These are phyloP conservation scores for Sugiyamaella mastotermitis DNA, from an alignment of 805 yeast species.

Conservation along the genomic window DNA sequence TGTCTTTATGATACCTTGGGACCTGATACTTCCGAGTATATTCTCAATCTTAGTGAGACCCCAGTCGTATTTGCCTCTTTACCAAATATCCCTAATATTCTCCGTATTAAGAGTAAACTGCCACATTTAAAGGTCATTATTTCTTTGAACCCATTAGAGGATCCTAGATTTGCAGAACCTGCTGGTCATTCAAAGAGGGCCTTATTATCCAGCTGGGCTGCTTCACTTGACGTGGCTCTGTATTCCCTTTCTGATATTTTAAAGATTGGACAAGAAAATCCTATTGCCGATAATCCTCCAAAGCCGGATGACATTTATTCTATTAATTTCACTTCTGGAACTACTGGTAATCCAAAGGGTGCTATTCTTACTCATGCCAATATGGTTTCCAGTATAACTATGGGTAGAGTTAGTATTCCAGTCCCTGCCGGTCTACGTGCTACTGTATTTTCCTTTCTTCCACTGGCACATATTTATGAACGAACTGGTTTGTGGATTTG, in stretches of 20 bases:
- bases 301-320: slow-evolving; percentile 49
- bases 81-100: slow-evolving; percentile 42
- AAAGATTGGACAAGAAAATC: slow-evolving; percentile 39
- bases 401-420: slow-evolving; percentile 24
- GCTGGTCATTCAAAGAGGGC: slow-evolving; percentile 26
- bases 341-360: slow-evolving; percentile 73
- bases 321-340: slow-evolving; percentile 68
- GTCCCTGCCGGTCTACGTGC: no score
- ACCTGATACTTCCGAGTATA: slow-evolving; percentile 55
- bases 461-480: slow-evolving; percentile 55
- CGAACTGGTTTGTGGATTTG: slow-evolving; percentile 42
- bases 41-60: slow-evolving; percentile 52
- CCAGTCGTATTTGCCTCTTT: slow-evolving; percentile 56
- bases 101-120: slow-evolving; percentile 40
- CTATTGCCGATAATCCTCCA: slow-evolving; percentile 44
- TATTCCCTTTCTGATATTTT: slow-evolving; percentile 38
- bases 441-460: slow-evolving; percentile 38
- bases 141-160: slow-evolving; percentile 43
- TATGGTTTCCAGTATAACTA: slow-evolving; percentile 42
- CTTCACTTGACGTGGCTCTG: slow-evolving; percentile 33
- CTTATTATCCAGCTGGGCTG: slow-evolving; percentile 25
- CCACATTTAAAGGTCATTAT: slow-evolving; percentile 45
- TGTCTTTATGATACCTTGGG: slow-evolving; percentile 55
- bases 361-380: slow-evolving; percentile 51
- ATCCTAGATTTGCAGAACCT: slow-evolving; percentile 29